Base-by-base conservation (phyloP, 768 basidiomycete genomes). In the Lactarius indigo region DNA sequence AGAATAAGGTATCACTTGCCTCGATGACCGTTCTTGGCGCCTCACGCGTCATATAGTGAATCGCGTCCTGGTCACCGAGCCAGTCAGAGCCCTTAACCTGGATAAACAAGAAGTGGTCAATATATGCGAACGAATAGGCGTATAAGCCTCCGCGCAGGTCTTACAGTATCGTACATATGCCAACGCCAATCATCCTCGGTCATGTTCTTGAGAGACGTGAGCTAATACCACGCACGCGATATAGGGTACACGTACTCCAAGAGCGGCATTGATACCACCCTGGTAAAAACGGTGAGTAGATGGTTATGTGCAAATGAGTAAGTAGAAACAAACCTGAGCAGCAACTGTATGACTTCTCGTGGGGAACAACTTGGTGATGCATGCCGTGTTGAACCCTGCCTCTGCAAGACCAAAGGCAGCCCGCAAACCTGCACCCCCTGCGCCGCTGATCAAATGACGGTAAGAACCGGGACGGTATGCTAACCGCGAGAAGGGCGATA, bases 161-260 rank as follows among this genome's bases (percentile, higher is more conserved):
- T 73, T 76, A 93, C 93, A 60, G 92, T 94, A 75, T 94, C 93
- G 74, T 94, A 96, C 94, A 96, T 97, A 76, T 97, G 96, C 96
- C 95, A 97, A 79, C 95, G 82, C 95, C 96, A 98, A 76, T 98
- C 95, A 74, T 98, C 97, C 80, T 99, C 97, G 5, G 95, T 97
- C 95, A 98, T 96, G 81, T 98, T 97, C 88, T 94, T 75, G 57
- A 41, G 26, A 47, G 13, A 59, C 2, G 58, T 63, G 61, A 71
- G 58, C 28, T 9, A n/a, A 52, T 26, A 10, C 59, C 18, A 20
- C 28, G n/a, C 52, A 20, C n/a, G 56, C 55, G 18, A 15, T 5
- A 37, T 44, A 17, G 7, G 44, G n/a, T 20, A 23, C 47, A 82
- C 88, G 72, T 76, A 94, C 92, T 71, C 95, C 95, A 61, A 97